A percentile compares a stretch with the other conserved stretches of the same genome.
phyloP scores from a whole-genome alignment of 176 grass and related monocot species.

The Oryza nivara region DNA sequence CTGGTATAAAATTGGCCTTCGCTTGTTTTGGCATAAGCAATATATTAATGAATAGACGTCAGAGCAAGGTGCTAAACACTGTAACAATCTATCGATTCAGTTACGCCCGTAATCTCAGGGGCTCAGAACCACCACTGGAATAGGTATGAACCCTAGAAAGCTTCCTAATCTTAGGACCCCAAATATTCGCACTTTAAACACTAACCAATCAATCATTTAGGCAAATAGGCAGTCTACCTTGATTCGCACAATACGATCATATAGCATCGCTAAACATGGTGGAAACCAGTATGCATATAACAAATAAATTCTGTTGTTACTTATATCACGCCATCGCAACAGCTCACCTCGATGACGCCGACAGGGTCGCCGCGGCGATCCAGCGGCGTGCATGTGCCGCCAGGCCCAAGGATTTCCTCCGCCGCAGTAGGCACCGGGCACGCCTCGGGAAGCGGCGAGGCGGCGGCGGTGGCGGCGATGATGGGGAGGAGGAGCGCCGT shows the following conservation, averaged over 20 bases:
- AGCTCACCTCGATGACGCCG: constrained; percentile 69
- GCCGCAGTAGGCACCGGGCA: constrained; percentile 36
- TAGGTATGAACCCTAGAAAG: background rate
- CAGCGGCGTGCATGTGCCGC: constrained; percentile 42
- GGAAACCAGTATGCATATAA: background rate
- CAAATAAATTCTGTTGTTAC: background rate
- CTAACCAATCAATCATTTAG: background rate
- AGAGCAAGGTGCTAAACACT: background rate
- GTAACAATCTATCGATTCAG: constrained; percentile 8
- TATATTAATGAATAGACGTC: background rate
- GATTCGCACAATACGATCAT: background rate
- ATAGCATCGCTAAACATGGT: background rate
- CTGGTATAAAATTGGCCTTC: background rate
- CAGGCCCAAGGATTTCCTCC: constrained; percentile 44
- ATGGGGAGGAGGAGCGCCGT: constrained; percentile 43
- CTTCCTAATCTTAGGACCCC: background rate
- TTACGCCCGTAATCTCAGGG: background rate
- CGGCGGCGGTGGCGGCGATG: constrained; percentile 28
- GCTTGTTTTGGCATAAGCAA: background rate
- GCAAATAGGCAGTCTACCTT: background rate
- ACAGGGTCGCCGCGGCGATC: constrained; percentile 53
- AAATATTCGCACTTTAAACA: background rate
- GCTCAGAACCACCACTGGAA: background rate
- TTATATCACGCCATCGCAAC: background rate
- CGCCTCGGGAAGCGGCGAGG: background rate